These are phyloP conservation scores for Coniochaeta pulveracea DNA, from an alignment of 2,329 filamentous ascomycete genomes.

Conservation along the genomic window DNA sequence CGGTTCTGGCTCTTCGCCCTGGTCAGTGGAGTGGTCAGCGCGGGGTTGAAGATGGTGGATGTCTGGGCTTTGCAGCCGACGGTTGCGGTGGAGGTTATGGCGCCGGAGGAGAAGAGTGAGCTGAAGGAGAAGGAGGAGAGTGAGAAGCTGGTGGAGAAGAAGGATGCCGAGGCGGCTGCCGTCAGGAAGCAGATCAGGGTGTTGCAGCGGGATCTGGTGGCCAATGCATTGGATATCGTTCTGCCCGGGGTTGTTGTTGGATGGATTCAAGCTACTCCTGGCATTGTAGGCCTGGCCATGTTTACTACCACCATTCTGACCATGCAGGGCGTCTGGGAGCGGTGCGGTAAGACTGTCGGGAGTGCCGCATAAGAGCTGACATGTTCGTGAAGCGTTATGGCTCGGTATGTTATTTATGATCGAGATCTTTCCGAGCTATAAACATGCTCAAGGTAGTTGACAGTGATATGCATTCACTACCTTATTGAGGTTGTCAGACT, in stretches of 20 bases:
- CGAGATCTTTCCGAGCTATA: too few species aligned
- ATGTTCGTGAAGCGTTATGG: too few species aligned
- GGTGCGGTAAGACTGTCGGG: slow-evolving; percentile 25
- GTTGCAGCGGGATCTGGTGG: slow-evolving; percentile 35
- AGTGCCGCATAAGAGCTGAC: too few species aligned
- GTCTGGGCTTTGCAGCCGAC: slow-evolving; percentile 16
- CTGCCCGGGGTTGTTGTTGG: slow-evolving; percentile 49
- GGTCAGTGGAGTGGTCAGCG: slow-evolving; percentile 33
- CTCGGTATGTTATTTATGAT: too few species aligned
- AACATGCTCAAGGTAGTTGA: too few species aligned
- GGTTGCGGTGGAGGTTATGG: slow-evolving; percentile 5
- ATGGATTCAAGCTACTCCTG: slow-evolving; percentile 42
- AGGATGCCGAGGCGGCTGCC: slow-evolving; percentile 17
- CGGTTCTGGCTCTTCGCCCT: slow-evolving; percentile 60
- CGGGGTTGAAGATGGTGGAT: slow-evolving; percentile 28
- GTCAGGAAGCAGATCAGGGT: slow-evolving; percentile 17
- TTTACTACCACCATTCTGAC: slow-evolving; percentile 51
- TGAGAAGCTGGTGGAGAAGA: slow-evolving; percentile 5
- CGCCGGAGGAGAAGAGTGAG: slow-evolving; percentile 6
- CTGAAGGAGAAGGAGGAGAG: slow-evolving; percentile 12
- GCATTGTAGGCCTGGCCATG: slow-evolving; percentile 46
- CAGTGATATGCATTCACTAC: too few species aligned
- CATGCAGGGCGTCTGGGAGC: slow-evolving; percentile 49
- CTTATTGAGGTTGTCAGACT: too few species aligned
- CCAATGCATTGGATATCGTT: slow-evolving; percentile 50